Conservation (phyloP, 345 rosid genomes). For the Pistacia vera region DNA sequence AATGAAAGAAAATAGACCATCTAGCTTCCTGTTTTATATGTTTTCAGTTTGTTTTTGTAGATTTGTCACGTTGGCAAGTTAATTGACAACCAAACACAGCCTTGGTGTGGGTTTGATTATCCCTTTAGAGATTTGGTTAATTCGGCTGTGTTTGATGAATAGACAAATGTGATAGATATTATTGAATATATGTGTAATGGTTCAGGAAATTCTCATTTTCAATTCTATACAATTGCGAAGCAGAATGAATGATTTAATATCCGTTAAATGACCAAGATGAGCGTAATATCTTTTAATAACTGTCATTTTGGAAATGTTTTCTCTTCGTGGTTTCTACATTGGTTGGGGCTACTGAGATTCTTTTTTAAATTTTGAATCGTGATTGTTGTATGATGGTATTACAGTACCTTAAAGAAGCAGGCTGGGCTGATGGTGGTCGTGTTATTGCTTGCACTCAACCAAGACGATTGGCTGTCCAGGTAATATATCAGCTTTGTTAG, state of each 20-base stretch:
- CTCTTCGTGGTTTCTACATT: background rate
- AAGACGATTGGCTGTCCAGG: conserved; percentile 95
- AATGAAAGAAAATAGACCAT: background rate
- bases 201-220: background rate
- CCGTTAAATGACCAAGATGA: background rate
- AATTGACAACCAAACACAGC: background rate
- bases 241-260: background rate
- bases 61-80: background rate
- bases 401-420: conserved; percentile 94
- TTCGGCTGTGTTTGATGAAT: background rate
- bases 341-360: background rate
- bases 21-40: background rate
- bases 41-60: background rate
- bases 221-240: background rate
- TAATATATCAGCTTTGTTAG: conserved; percentile 16
- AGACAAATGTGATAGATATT: background rate
- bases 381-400: conserved; percentile 12
- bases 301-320: background rate
- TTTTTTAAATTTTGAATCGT: background rate
- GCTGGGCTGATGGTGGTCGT: conserved; percentile 98
- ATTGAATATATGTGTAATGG: background rate
- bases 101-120: background rate
- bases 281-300: background rate
- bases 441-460: conserved; percentile 97
- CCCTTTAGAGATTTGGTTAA: background rate